Conservation (phyloP, 805 yeast genomes). For the Ogataea siamensis region DNA sequence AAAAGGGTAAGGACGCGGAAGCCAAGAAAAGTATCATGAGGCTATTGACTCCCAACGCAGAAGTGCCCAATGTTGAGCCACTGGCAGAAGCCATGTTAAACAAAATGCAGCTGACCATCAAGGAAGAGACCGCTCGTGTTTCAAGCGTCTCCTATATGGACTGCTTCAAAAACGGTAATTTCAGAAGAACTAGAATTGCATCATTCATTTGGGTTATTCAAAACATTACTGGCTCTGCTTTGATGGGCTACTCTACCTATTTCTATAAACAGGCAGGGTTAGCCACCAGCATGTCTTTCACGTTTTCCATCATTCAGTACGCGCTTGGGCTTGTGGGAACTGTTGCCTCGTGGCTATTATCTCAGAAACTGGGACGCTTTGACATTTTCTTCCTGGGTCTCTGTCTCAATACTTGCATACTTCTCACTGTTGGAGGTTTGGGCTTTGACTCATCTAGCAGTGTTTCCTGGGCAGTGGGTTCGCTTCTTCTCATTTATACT, state of each 20-base stretch:
- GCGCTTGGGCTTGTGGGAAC: neutral
- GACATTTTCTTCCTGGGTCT: conserved; percentile 1
- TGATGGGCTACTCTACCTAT: conserved; percentile 61
- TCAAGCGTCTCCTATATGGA: conserved; percentile 30
- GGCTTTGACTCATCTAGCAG: neutral
- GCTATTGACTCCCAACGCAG: neutral
- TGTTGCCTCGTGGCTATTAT: neutral
- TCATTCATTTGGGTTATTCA: conserved; percentile 54
- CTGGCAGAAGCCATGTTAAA: conserved; percentile 13
- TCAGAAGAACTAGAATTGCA: conserved; percentile 52
- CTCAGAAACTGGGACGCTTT: neutral
- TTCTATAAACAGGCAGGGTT: conserved; percentile 21
- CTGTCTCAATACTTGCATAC: neutral
- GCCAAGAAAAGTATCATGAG: conserved; percentile 22
- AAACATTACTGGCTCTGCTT: conserved; percentile 58
- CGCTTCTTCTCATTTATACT: neutral
- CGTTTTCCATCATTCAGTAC: neutral
- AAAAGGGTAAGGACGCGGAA: conserved; percentile 38
- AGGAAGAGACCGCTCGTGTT: conserved; percentile 11
- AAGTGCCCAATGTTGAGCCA: neutral
- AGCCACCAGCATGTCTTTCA: conserved; percentile 7
- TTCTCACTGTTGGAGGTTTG: conserved; percentile 1
- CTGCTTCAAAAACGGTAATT: conserved; percentile 47
- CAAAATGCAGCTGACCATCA: conserved; percentile 1
- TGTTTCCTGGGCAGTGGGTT: conserved; percentile 1